A percentile compares a stretch with the other conserved stretches of the same genome.
These are phyloP conservation scores for Chlorella sp. DNA, from an alignment of 139 green algal genomes.

Conservation along the genomic window DNA sequence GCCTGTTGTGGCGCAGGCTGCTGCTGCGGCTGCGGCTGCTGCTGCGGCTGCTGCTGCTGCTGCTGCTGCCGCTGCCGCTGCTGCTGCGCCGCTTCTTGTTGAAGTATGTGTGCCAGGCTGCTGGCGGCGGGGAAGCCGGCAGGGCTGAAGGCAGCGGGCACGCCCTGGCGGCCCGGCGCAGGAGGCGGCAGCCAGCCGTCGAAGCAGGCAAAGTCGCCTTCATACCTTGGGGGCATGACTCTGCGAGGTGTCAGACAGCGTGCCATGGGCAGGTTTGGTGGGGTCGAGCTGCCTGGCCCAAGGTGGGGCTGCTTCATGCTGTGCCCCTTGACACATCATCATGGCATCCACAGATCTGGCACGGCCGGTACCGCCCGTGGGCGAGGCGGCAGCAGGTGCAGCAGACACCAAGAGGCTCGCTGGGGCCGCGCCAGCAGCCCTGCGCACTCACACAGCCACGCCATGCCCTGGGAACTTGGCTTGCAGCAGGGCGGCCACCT, in stretches of 20 bases:
- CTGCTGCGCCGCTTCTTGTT: too few relatives aligned
- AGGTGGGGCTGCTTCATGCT: too few relatives aligned
- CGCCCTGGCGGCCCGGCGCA: background rate
- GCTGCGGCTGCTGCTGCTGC: too few relatives aligned
- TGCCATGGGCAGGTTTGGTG: background rate
- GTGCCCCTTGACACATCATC: too few relatives aligned
- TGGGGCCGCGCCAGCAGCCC: too few relatives aligned
- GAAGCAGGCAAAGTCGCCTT: constrained; percentile 45
- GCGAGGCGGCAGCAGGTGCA: background rate
- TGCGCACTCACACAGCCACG: constrained; percentile 18
- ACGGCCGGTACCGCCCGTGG: background rate
- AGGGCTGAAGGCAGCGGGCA: background rate
- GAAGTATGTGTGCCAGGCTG: too few relatives aligned
- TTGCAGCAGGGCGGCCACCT: constrained; percentile 22
- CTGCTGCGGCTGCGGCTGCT: too few relatives aligned
- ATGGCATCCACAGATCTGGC: background rate
- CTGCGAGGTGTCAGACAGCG: constrained; percentile 9
- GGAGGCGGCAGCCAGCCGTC: constrained; percentile 30
- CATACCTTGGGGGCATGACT: constrained; percentile 31
- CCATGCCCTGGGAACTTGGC: constrained; percentile 42
- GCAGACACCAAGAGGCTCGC: background rate
- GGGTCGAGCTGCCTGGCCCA: too few relatives aligned
- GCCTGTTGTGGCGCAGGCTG: background rate
- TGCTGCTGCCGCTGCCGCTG: too few relatives aligned
- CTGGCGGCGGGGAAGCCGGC: constrained; percentile 7